Percentiles rank a stretch among this genome's conserved stretches.
phyloP scores from a whole-genome alignment of 352 stramenopile genomes.

The Saprolegnia diclina region DNA sequence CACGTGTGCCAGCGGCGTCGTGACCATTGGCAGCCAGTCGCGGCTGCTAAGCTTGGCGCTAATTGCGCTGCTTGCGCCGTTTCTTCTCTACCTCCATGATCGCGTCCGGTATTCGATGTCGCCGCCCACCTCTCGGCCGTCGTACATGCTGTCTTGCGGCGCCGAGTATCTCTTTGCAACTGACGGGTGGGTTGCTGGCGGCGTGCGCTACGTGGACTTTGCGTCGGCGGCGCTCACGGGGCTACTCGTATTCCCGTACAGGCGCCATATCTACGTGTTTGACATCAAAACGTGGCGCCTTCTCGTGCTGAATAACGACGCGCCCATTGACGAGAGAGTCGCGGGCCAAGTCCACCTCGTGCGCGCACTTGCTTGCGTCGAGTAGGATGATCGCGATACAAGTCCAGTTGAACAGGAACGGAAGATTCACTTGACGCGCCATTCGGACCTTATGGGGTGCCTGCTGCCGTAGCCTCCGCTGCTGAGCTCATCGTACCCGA shows the following conservation, averaged over 20 bases:
- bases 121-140: neutral
- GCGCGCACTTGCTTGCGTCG: neutral
- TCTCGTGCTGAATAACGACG: neutral
- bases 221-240: constrained; percentile 7
- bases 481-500: no score
- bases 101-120: neutral
- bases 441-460: no score
- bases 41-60: neutral
- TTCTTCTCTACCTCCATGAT: neutral
- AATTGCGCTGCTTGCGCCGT: neutral
- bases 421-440: no score
- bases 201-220: constrained; percentile 13
- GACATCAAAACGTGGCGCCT: constrained; percentile 21
- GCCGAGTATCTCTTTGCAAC: constrained; percentile 9
- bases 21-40: neutral
- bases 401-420: no score
- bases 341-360: neutral
- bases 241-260: neutral
- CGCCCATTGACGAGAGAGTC: neutral
- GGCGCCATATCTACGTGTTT: neutral
- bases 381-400: neutral
- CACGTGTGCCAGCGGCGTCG: constrained; percentile 1
- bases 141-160: neutral
- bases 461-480: no score
- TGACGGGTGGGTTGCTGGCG: neutral